Conservation (phyloP, 805 yeast genomes). For the Teunomyces tritomae region DNA sequence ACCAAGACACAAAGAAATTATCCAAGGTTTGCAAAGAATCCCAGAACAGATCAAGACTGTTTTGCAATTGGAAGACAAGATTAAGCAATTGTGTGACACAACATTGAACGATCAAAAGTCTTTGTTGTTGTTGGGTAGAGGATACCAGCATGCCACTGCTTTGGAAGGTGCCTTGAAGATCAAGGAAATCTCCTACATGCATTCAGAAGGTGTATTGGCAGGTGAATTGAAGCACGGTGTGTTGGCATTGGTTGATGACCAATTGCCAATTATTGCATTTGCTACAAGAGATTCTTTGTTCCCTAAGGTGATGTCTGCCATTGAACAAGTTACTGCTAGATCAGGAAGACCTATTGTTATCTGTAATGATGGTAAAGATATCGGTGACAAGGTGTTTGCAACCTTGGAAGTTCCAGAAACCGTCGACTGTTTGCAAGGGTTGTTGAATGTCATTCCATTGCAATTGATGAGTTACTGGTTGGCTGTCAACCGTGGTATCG, state of each 20-base stretch:
- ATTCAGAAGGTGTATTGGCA: conserved; percentile 98
- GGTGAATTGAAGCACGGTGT: conserved; percentile 99
- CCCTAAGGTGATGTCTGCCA: conserved; percentile 93
- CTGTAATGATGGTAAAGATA: conserved; percentile 77
- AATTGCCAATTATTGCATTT: conserved; percentile 89
- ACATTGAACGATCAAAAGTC: conserved; percentile 81
- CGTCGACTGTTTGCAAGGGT: conserved; percentile 96
- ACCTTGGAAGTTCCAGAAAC: conserved; percentile 90
- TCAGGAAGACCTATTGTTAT: conserved; percentile 94
- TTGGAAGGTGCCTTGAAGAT: conserved; percentile 97
- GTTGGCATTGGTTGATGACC: conserved; percentile 91
- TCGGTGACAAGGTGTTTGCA: conserved; percentile 59
- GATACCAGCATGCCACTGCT: conserved; percentile 95
- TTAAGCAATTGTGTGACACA: conserved; percentile 70
- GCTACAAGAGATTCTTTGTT: conserved; percentile 95
- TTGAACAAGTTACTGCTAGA: conserved; percentile 96
- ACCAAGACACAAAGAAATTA: conserved; percentile 78
- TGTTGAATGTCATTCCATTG: conserved; percentile 88
- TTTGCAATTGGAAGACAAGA: conserved; percentile 65
- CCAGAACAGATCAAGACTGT: conserved; percentile 84
- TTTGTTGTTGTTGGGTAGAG: conserved; percentile 89
- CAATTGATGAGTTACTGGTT: conserved; percentile 97
- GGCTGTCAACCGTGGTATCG: conserved; percentile 91
- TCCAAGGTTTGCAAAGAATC: conserved; percentile 77
- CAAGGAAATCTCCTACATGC: conserved; percentile 98